Conservation (phyloP, 257 asterid genomes). For the Perilla frutescens region DNA sequence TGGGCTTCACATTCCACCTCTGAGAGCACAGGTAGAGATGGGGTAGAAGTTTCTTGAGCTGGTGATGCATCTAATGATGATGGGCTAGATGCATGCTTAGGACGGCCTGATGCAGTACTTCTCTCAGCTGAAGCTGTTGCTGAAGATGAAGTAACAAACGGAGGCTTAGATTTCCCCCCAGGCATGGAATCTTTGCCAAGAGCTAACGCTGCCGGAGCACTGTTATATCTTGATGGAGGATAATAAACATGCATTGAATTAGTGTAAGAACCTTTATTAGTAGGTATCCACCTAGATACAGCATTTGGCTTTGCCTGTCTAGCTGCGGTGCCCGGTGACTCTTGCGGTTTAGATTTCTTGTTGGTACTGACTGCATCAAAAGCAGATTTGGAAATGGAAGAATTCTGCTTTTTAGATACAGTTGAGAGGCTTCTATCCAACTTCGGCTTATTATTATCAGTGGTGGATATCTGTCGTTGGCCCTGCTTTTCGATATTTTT, state of each 20-base stretch:
- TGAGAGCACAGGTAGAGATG: slow-evolving; percentile 40
- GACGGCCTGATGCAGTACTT: slow-evolving; percentile 48
- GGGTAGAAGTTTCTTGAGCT: slow-evolving; percentile 41
- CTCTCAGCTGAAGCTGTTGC: slow-evolving; percentile 48
- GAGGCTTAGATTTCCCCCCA: slow-evolving; percentile 65
- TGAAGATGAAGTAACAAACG: slow-evolving; percentile 53
- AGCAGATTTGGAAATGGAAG: slow-evolving; percentile 53
- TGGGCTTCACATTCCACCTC: slow-evolving; percentile 46
- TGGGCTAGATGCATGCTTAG: slow-evolving; percentile 52
- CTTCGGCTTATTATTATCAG: slow-evolving; percentile 59
- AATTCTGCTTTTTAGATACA: slow-evolving; percentile 53
- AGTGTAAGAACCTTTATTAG: slow-evolving; percentile 92
- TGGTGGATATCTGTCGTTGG: slow-evolving; percentile 49
- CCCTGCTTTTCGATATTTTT: slow-evolving; percentile 64
- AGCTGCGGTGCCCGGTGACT: slow-evolving; percentile 46
- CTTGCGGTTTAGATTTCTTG: slow-evolving; percentile 73
- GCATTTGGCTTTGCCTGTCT: slow-evolving; percentile 83
- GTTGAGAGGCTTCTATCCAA: slow-evolving; percentile 60
- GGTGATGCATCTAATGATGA: slow-evolving; percentile 50
- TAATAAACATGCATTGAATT: slow-evolving; percentile 94
- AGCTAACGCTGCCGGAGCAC: slow-evolving; percentile 82
- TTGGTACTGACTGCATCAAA: slow-evolving; percentile 56
- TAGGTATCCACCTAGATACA: slow-evolving; percentile 92
- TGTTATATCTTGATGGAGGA: slow-evolving; percentile 90
- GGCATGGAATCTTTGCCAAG: slow-evolving; percentile 62